Percentiles rank a stretch among this genome's conserved stretches.
Conservation (phyloP, 1,284 basidiomycete genomes). For the Tylopilus sp. region DNA sequence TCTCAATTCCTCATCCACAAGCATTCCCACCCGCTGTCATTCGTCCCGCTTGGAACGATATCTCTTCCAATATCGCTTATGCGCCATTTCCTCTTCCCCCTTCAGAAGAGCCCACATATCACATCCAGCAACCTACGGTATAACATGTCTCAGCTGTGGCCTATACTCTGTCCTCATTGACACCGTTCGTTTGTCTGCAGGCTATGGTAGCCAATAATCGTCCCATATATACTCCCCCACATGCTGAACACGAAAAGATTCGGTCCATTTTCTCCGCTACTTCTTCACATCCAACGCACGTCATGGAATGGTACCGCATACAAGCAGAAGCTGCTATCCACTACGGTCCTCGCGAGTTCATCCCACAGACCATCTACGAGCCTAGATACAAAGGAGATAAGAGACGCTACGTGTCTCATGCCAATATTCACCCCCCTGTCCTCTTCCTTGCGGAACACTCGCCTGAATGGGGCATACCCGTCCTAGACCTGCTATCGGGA, state of each 20-base stretch:
- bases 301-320: slow-evolving; percentile 7
- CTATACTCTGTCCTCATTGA: neutral
- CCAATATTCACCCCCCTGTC: slow-evolving; percentile 67
- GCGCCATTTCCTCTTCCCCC: neutral
- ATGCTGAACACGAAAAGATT: neutral
- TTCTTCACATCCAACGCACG: neutral
- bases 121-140: neutral
- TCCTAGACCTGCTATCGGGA: slow-evolving; percentile 58
- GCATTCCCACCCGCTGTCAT: neutral
- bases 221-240: neutral
- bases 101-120: neutral
- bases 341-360: slow-evolving; percentile 50
- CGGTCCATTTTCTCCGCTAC: neutral
- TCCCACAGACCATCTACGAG: slow-evolving; percentile 74
- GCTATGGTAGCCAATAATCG: neutral
- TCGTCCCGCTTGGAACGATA: neutral
- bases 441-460: slow-evolving; percentile 65
- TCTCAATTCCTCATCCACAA: neutral
- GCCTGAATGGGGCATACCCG: slow-evolving; percentile 63
- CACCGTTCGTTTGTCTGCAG: neutral
- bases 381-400: slow-evolving; percentile 76
- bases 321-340: slow-evolving; percentile 26
- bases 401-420: slow-evolving; percentile 75
- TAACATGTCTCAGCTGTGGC: neutral
- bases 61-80: neutral